These are phyloP conservation scores for Curvularia lunata DNA, from an alignment of 2,329 filamentous ascomycete genomes.

Conservation along the genomic window DNA sequence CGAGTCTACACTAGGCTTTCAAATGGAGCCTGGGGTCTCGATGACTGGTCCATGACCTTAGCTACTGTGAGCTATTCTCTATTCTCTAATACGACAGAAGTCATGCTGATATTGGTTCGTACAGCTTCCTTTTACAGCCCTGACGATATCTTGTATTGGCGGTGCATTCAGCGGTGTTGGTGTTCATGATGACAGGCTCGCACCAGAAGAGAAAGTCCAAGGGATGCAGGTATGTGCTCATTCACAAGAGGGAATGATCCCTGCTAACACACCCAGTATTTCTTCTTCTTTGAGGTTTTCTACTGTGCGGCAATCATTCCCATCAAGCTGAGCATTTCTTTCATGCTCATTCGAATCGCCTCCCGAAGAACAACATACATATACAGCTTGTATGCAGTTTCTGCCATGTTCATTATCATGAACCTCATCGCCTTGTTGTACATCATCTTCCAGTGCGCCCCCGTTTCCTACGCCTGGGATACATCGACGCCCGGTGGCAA, in stretches of 20 bases:
- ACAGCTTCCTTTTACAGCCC: slow-evolving; percentile 12
- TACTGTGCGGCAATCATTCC: slow-evolving; percentile 16
- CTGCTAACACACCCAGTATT: slow-evolving; percentile 7
- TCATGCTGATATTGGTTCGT: not conserved
- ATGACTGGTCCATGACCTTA: slow-evolving; percentile 17
- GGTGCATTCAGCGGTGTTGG: slow-evolving; percentile 15
- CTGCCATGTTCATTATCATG: slow-evolving; percentile 15
- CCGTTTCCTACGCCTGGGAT: slow-evolving; percentile 15
- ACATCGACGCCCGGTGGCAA: slow-evolving; percentile 14
- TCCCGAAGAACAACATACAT: slow-evolving; percentile 8
- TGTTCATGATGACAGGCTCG: slow-evolving; percentile 5
- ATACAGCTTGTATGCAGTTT: slow-evolving; percentile 12
- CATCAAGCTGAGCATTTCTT: slow-evolving; percentile 17
- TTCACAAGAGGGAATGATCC: not conserved
- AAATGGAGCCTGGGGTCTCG: slow-evolving; percentile 14
- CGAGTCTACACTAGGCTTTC: slow-evolving; percentile 16
- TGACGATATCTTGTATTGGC: slow-evolving; percentile 16
- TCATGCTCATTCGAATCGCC: slow-evolving; percentile 17
- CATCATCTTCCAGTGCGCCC: slow-evolving; percentile 15
- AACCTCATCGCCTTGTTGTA: slow-evolving; percentile 15
- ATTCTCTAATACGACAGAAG: not conserved
- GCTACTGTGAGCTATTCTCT: slow-evolving; percentile 4
- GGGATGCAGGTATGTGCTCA: slow-evolving; percentile 12
- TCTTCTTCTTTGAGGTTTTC: slow-evolving; percentile 16
- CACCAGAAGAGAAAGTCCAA: slow-evolving; percentile 3